Base-by-base conservation (phyloP, 106 monocot species). In the Alisma plantagoaquatica region DNA sequence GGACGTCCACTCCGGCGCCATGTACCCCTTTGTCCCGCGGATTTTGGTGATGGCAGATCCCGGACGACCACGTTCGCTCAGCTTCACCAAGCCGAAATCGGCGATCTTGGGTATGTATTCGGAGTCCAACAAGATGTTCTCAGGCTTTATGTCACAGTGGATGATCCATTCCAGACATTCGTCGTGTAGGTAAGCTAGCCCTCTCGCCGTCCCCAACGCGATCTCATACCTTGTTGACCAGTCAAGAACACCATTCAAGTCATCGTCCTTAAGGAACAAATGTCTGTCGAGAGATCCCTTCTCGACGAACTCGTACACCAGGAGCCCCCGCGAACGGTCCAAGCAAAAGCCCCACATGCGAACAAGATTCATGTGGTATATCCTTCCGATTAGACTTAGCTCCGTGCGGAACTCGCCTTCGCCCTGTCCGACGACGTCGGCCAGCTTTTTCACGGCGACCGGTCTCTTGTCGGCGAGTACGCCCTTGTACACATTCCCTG, bases 321-420 rank as follows among this genome's bases (percentile, higher is more conserved):
- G 45, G 30, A 81, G 60, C 68, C 61, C 70, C 63, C 81, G 66
- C 1, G 64, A 43, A 17, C 29, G n/a, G 52, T 87, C 68, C 0
- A 60, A 65, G 43, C 87, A 87, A 62, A 82, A 78, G 2, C 87
- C 82, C 44, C 60, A 78, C 41, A 78, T 69, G 51, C 73, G 70
- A 10, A 73, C 78, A 2, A 88, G 78, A 56, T 82, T 88, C 82
- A 75, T 88, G 30, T 88, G 87, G 56, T 82, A 46, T 31, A 88
- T 78, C 27, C 66, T 78, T 0, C 67, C 82, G 8, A 82, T 82
- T 0, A 79, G 58, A 23, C 72, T 61, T 2, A 88, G 57, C 46
- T 82, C 82, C 15, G 78, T 61, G 60, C 72, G 61, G 53, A 88
- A 82, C 44, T 75, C 81, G 20, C 75, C 75, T 51, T 69, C 78